Conservation (phyloP, 2,329 filamentous ascomycete genomes). For the Aspergillus sp. region DNA sequence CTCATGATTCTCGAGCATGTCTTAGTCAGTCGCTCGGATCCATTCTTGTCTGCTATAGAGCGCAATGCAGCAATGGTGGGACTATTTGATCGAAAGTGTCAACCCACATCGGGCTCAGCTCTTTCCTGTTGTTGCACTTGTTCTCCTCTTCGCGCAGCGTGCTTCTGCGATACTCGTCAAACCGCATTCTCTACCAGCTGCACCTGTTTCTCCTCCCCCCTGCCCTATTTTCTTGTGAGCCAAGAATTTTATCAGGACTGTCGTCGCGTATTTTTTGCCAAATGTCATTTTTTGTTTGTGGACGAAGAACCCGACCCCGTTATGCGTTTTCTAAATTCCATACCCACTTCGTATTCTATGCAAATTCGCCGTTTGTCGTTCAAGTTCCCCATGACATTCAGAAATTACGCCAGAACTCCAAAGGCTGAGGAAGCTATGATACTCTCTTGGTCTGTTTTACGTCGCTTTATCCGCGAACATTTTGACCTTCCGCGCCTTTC, state of each 20-base stretch:
- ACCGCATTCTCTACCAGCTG: constrained; percentile 25
- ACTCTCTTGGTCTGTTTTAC: constrained; percentile 24
- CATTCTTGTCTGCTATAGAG: constrained; percentile 10
- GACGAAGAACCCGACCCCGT: constrained; percentile 23
- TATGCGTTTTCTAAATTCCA: constrained; percentile 19
- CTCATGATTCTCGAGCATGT: constrained; percentile 22
- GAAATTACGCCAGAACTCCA: constrained; percentile 3
- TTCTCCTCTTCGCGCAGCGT: constrained; percentile 18
- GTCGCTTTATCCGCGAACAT: constrained; percentile 30
- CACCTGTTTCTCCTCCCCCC: constrained; percentile 22
- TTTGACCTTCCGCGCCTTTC: constrained; percentile 22
- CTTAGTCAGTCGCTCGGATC: constrained; percentile 17
- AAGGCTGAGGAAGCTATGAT: constrained; percentile 12
- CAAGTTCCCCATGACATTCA: constrained; percentile 19
- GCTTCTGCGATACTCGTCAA: constrained; percentile 23
- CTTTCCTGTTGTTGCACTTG: constrained; percentile 25
- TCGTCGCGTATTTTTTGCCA: constrained; percentile 21
- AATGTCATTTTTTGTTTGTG: constrained; percentile 22
- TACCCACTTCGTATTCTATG: constrained; percentile 20
- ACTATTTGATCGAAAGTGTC: constrained; percentile 16
- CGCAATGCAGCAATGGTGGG: constrained; percentile 12
- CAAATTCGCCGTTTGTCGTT: constrained; percentile 22
- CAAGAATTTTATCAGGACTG: constrained; percentile 23
- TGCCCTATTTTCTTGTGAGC: constrained; percentile 26
- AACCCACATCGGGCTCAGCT: constrained; percentile 2